Evolutionary conservation across 441 rosid genomes (phyloP), one percentile per base, ranked within the genome.

Genomic region (Dalechampia spathulata): DNA sequence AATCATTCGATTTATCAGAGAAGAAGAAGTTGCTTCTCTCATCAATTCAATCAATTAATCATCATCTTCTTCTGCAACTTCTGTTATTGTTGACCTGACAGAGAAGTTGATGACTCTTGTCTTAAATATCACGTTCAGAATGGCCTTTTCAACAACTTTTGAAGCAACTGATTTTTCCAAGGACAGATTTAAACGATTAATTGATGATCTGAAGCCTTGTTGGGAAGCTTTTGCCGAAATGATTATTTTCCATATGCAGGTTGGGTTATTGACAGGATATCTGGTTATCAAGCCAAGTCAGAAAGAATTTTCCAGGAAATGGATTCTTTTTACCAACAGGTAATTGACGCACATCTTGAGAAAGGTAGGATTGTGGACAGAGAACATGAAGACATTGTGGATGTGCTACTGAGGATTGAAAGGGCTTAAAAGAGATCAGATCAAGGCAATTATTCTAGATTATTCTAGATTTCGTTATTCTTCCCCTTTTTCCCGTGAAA

Each of bases 361-460:
- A 58, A 61, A 4, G 52, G 58, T 38, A 66, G 76, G 54, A 49
- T 4, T 3, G 4, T 6, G 16, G 5, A 7, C 19, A 49, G 39
- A 4, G 20, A 50, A 9, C 36, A 48, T 10, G 84, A 80, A 42
- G 89, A 75, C 70, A 67, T 84, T 12, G 55, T 78, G 17, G 75
- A 74, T 54, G 74, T 75, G 53, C 43, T 78, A 17, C 53, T 65
- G 14, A 65, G 49, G 62, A 36, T 69, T 1, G 76, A 72, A 49
- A 80, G 26, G 58, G 44, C 63, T 81, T 32, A 69, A 71, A 0
- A 70, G 58, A 43, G 73, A 74, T 52, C 64, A 67, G 44, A 55
- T 80, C 3, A 78, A 80, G 64, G 83, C 75, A 26, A 51, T 75
- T 41, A 60, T 78, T 42, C 46, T 78, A 79, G 84, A n/a, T n/a